Conservation (phyloP, 140 eudicot genomes). For the Anethum foeniculum region DNA sequence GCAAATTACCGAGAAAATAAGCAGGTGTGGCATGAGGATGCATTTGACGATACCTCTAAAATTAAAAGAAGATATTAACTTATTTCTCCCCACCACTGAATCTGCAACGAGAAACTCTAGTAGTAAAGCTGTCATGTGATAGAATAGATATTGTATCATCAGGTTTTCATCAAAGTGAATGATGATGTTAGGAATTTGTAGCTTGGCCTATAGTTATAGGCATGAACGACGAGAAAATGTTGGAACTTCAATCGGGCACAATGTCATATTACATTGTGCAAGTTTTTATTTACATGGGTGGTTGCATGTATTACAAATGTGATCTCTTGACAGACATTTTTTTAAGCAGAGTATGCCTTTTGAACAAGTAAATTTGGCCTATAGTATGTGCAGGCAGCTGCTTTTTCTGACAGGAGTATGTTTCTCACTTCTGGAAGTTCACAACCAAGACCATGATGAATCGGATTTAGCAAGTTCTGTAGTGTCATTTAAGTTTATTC, state of each 20-base stretch:
- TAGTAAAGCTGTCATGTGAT: not conserved
- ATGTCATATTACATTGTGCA: not conserved
- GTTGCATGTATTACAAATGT: not conserved
- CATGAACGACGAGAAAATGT: not conserved
- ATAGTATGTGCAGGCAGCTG: not conserved
- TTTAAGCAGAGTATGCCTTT: not conserved
- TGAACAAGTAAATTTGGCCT: not conserved
- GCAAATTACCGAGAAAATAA: slow-evolving; percentile 28
- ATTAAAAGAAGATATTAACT: slow-evolving; percentile 36
- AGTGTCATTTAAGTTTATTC: not conserved
- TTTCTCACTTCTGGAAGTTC: not conserved
- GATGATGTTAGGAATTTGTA: not conserved
- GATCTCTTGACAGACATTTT: not conserved
- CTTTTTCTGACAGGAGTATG: not conserved
- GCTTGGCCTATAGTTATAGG: not conserved
- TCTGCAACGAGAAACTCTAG: not conserved
- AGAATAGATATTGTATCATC: not conserved
- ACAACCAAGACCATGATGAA: not conserved
- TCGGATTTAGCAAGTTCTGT: not conserved
- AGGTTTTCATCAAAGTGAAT: not conserved
- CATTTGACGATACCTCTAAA: slow-evolving; percentile 27
- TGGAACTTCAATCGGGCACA: not conserved
- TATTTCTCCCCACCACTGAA: not conserved
- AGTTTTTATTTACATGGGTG: not conserved
- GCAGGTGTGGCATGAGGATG: slow-evolving; percentile 41